A percentile compares a stretch with the other conserved stretches of the same genome.
Conservation (phyloP, 306 rosid genomes). For the Mimosa pudica region DNA sequence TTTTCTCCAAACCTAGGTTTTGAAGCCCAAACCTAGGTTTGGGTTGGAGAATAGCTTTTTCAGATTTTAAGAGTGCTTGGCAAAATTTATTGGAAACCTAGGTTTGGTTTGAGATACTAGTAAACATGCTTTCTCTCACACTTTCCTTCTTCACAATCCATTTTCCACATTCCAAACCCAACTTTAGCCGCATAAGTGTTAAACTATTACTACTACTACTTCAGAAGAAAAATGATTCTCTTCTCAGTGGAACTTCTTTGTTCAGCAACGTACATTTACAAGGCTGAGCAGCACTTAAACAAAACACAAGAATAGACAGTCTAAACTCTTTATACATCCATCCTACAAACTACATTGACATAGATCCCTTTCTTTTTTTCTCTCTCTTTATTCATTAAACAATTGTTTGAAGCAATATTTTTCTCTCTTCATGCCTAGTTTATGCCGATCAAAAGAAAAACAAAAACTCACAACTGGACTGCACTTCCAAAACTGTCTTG, state of each 20-base stretch:
- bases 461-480: constrained; percentile 13
- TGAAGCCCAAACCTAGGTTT: no score
- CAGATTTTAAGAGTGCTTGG: no score
- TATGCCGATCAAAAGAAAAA: constrained; percentile 12
- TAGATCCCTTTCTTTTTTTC: not conserved
- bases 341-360: constrained; percentile 27
- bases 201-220: not conserved
- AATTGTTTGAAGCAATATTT: constrained; percentile 19
- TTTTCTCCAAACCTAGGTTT: no score
- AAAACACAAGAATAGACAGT: constrained; percentile 21
- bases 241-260: constrained; percentile 22
- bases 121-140: not conserved
- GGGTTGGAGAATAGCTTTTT: no score
- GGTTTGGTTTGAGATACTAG: no score
- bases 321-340: constrained; percentile 32
- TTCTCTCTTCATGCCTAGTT: constrained; percentile 37
- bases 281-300: constrained; percentile 44
- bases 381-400: constrained; percentile 30
- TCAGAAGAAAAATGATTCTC: constrained; percentile 25
- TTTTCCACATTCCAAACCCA: not conserved
- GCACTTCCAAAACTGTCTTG: constrained; percentile 30
- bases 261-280: constrained; percentile 51
- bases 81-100: no score
- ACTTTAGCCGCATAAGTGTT: not conserved
- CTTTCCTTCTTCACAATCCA: not conserved